Evolutionary conservation across 2,329 filamentous ascomycete genomes (phyloP), one percentile per base, ranked within the genome.

Genomic region (Monosporascus sp.): DNA sequence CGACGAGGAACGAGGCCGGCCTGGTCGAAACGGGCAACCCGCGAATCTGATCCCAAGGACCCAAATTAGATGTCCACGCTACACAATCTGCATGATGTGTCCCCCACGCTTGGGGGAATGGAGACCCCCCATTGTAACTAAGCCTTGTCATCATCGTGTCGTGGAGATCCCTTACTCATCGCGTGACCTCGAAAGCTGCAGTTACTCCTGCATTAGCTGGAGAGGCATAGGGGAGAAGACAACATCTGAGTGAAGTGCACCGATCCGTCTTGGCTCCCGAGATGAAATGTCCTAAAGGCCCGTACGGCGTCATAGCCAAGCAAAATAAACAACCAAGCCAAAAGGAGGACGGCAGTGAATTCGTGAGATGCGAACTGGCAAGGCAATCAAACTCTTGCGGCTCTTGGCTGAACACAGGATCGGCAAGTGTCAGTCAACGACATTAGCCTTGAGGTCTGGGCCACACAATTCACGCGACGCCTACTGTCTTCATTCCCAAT

Each of bases 401-500:
- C 43, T 46, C 43, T 46, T 46, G 43, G 43, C 43, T 46, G 43
- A 46, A 27, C 43, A 46, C 43, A 24, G 43, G 43, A 46, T 46
- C 43, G 43, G 43, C 43, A 46, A 22, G 43, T 26, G 14, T 27
- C 22, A 22, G 43, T 46, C 24, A 46, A 46, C 43, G 24, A 46
- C 43, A 46, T 46, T 46, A 45, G 43, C 22, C 43, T 46, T 27
- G 43, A 27, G 24, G 11, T 7, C 24, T 27, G 17, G 14, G 43
- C 17, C 5, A 46, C 22, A 22, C 43, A 14, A 27, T 26, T 43
- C 11, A 16, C 9, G 1, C 43, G 17, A 24, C 24, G 22, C 11
- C 43, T 45, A 31, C 9, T 9, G 27, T 9, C 9, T 11, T 31
- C 27, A 11, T 31, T 11, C 27, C 31, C 11, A 35, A 35, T 27